Base-by-base conservation (phyloP, 805 yeast genomes). In the Suhomyces sp. region DNA sequence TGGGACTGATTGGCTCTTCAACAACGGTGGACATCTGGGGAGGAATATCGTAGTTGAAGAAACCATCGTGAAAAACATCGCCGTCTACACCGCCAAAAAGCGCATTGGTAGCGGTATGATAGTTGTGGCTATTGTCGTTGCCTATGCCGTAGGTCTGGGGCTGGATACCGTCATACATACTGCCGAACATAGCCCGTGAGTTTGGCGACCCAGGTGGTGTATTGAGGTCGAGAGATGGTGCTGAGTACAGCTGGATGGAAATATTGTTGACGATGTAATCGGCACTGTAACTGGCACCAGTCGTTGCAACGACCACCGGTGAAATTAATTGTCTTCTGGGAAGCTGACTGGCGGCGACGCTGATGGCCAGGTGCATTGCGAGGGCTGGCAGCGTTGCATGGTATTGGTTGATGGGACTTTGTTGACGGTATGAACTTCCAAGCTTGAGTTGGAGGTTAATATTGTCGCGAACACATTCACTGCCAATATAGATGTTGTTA, bases 401-500 rank as follows among this genome's bases (percentile, higher is more conserved):
- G 36, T 21, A 33, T 19, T 15, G 29, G 26, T 26, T 19, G 13
- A 25, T 22, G n/a, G 33, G 27, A 25, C 24, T 8, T 19, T 14
- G 23, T 11, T 23, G 28, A 14, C 33, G 22, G 19, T 22, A 28
- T 1, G 31, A 17, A 3, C 27, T 31, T 6, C 42, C 40, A 14
- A 35, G 27, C 27, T 38, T 37, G 15, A 35, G 29, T 15, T 35
- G 39, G 24, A 37, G 28, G 25, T 37, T 32, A 10, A 37, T 35
- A 30, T 35, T 38, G 19, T 38, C 39, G 10, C 40, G 20, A 15
- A 28, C 19, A 1, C 10, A 30, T 11, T 12, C 22, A 13, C 12
- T 23, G 25, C 18, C 20, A 2, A n/a, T n/a, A n/a, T n/a, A n/a
- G n/a, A n/a, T n/a, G n/a, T n/a, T n/a, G n/a, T n/a, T n/a, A n/a